Conservation (phyloP, 345 rosid genomes). For the Noccaea bulbosa region DNA sequence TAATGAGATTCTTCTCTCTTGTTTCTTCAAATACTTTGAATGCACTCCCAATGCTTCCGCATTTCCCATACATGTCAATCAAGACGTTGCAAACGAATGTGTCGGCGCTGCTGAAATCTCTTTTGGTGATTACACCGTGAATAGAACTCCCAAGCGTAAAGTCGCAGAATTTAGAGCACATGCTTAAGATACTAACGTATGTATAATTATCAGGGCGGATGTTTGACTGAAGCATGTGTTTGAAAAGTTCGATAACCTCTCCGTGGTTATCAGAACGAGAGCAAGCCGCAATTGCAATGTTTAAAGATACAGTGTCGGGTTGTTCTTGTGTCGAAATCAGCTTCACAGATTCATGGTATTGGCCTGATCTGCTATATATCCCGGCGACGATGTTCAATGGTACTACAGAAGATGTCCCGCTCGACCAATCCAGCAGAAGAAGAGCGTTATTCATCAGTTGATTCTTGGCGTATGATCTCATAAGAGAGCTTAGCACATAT, state of each 20-base stretch:
- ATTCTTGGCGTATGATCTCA: constrained; percentile 66
- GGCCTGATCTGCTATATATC: constrained; percentile 66
- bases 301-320: constrained; percentile 84
- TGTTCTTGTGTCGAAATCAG: constrained; percentile 71
- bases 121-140: constrained; percentile 70
- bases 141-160: constrained; percentile 73
- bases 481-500: constrained; percentile 72
- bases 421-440: constrained; percentile 50
- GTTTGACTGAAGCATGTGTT: constrained; percentile 53
- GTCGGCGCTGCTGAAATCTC: constrained; percentile 56
- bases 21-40: constrained; percentile 54
- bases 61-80: constrained; percentile 94
- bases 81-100: constrained; percentile 65
- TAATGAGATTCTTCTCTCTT: constrained; percentile 59
- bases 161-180: constrained; percentile 56
- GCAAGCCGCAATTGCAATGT: constrained; percentile 75
- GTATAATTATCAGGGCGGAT: constrained; percentile 79
- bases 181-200: constrained; percentile 66
- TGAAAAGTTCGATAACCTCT: constrained; percentile 70
- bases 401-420: constrained; percentile 44
- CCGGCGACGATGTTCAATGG: constrained; percentile 67
- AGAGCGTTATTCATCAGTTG: constrained; percentile 62
- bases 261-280: constrained; percentile 55
- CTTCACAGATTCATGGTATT: constrained; percentile 59
- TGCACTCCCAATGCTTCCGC: constrained; percentile 61